phyloP scores from a whole-genome alignment of 2,329 filamentous ascomycete species.

The Dactylellina drechsleri region DNA sequence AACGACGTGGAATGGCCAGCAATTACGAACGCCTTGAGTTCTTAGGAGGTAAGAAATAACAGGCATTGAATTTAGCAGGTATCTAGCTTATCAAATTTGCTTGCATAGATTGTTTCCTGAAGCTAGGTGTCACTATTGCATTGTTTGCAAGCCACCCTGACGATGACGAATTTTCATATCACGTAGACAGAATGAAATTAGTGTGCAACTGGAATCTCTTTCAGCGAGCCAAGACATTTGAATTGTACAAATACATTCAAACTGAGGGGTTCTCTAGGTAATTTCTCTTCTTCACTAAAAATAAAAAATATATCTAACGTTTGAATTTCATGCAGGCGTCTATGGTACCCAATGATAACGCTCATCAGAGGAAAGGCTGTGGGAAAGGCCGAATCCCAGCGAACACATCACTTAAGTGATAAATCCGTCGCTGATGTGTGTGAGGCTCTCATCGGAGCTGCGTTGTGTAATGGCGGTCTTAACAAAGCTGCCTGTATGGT shows the following conservation, averaged over 20 bases:
- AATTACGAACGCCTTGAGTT: conserved; percentile 97
- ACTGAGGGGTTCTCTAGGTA: conserved; percentile 79
- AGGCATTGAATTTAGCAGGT: background rate
- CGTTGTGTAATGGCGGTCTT: conserved; percentile 71
- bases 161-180: conserved; percentile 84
- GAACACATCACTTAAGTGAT: conserved; percentile 76
- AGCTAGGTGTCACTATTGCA: conserved; percentile 90
- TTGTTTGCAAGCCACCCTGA: conserved; percentile 80
- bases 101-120: conserved; percentile 79
- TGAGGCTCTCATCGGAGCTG: conserved; percentile 91
- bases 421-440: conserved; percentile 95
- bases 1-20: conserved; percentile 85
- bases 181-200: conserved; percentile 88
- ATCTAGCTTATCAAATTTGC: background rate
- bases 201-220: conserved; percentile 92
- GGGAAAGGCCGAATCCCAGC: conserved; percentile 63
- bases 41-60: conserved; percentile 67
- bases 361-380: conserved; percentile 76
- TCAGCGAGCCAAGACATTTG: conserved; percentile 75
- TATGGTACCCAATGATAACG: conserved; percentile 87
- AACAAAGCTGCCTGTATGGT: conserved; percentile 71
- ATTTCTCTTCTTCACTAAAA: background rate
- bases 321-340: conserved; percentile 63
- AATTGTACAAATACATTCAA: conserved; percentile 78
- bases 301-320: conserved; percentile 17